Base-by-base conservation (phyloP, 768 basidiomycete species). In the Calocybe indica region DNA sequence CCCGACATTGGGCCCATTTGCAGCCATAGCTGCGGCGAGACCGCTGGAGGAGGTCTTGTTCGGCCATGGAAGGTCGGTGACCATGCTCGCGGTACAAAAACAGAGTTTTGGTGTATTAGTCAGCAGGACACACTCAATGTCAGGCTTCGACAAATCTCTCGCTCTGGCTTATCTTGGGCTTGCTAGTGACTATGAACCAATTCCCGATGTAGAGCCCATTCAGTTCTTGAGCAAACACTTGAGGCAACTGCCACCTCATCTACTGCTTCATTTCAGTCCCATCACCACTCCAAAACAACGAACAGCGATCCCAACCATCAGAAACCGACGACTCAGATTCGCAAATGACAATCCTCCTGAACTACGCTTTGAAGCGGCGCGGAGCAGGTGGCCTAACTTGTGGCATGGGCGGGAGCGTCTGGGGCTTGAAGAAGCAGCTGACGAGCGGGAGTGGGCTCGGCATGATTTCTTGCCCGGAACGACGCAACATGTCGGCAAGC, bases 301-400 rank as follows among this genome's bases (percentile, higher is more conserved):
- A 48, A 81, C 83, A 3, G 62, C 59, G 7, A 71, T 92, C 43
- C 66, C 82, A 8, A 60, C 65, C 13, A 83, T 92, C 46, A 75
- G 88, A 34, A 92, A 92, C 61, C 71, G 89, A 41, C 76, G 89
- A 7, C 69, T 86, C 14, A 76, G 74, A 55, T 90, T 83, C 64
- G 69, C 71, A 14, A 70, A 71, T 37, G 74, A 72, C 11, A 65
- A 69, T 43, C 84, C 88, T 13, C 61, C 67, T 4, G 76, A 83
- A 51, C 68, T 92, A 4, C 61, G 62, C 12, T 80, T 84, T 56
- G 63, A 63, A 3, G 57, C 65, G 22, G 88, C 83, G 5, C 72
- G 69, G 39, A 70, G 62, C 30, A 67, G 62, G 22, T 91, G 89
- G 87, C 82, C 87, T 6, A 58, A 70, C 15, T 64, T 91, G 9